Conservation (phyloP, 2,329 filamentous ascomycete species). For the Fusarium humuli region DNA sequence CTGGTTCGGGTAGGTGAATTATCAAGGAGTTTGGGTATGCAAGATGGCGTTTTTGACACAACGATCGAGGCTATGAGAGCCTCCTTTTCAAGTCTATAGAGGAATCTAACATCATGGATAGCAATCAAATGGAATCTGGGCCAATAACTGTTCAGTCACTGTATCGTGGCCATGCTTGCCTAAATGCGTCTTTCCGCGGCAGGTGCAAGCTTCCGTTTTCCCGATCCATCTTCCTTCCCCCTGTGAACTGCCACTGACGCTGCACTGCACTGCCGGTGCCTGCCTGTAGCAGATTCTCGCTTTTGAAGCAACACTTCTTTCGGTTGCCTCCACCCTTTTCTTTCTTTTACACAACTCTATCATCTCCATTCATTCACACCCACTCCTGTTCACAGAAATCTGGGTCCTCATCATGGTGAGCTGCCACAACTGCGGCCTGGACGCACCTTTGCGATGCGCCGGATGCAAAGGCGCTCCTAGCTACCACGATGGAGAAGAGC, state of each 20-base stretch:
- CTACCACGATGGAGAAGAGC: constrained; percentile 24
- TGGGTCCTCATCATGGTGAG: constrained; percentile 1
- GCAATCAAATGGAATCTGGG: neutral
- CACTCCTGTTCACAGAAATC: neutral
- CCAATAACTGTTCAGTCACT: neutral
- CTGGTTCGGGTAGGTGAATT: neutral
- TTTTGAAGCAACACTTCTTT: neutral
- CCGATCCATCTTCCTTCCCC: neutral
- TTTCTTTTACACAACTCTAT: neutral
- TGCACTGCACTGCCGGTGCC: neutral
- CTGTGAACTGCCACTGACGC: no score
- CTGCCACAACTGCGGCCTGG: constrained; percentile 16
- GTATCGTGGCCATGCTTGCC: neutral
- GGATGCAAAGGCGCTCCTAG: constrained; percentile 14
- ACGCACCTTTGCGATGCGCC: constrained; percentile 8
- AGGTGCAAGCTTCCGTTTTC: neutral
- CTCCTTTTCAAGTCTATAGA: neutral
- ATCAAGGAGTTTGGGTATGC: constrained; percentile 14
- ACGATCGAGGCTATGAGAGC: neutral
- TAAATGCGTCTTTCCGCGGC: no score
- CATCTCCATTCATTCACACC: neutral
- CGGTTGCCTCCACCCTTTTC: neutral
- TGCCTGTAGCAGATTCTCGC: neutral
- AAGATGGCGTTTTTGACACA: constrained; percentile 23
- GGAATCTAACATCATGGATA: constrained; percentile 1